Conservation (phyloP, 768 basidiomycete genomes). For the Trametes sanguinea region DNA sequence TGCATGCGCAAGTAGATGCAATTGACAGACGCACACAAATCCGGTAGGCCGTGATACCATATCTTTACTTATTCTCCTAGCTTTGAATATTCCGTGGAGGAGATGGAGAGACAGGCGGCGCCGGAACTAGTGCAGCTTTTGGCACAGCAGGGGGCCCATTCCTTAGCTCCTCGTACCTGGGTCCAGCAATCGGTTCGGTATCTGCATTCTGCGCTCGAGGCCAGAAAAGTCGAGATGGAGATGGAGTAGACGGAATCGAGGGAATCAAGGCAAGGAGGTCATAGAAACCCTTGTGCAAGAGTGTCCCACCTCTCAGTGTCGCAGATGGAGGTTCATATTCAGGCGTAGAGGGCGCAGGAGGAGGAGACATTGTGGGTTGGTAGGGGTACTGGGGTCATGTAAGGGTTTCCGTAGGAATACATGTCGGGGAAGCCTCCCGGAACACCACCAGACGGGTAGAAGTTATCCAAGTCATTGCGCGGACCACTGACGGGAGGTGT, state of each 20-base stretch:
- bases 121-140: constrained; percentile 34
- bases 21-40: constrained; percentile 67
- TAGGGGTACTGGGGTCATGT: constrained; percentile 42
- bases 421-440: constrained; percentile 22
- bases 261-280: constrained; percentile 80
- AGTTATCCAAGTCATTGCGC: constrained; percentile 12
- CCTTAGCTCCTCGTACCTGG: constrained; percentile 65
- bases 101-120: constrained; percentile 34
- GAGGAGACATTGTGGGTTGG: constrained; percentile 23
- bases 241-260: constrained; percentile 54
- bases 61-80: constrained; percentile 77
- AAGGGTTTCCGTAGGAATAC: constrained; percentile 28
- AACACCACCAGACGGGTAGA: constrained; percentile 13
- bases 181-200: constrained; percentile 56
- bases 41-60: constrained; percentile 85
- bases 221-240: constrained; percentile 68
- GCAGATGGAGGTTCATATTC: constrained; percentile 19
- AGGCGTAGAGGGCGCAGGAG: neutral
- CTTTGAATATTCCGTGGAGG: constrained; percentile 48
- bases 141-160: constrained; percentile 22
- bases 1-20: constrained; percentile 7
- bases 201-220: constrained; percentile 40
- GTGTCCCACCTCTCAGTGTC: constrained; percentile 56
- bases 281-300: constrained; percentile 90
- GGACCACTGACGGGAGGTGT: constrained; percentile 26